Evolutionary conservation across 805 yeast species (phyloP).

Genomic region (Cyberlindnera euphorbiiphila): DNA sequence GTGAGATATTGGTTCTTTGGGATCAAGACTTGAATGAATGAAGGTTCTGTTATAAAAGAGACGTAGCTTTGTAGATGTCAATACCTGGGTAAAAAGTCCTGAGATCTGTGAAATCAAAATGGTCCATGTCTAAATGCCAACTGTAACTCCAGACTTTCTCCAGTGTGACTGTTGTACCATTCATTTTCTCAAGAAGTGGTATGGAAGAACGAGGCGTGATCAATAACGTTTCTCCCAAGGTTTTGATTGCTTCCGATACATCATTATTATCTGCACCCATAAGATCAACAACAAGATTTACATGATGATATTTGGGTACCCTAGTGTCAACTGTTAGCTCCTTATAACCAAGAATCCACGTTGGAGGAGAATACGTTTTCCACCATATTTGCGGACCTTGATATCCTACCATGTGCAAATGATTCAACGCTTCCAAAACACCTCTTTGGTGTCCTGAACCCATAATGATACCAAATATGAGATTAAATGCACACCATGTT

Average conservation of each 20-base stretch:
- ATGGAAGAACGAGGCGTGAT: conserved; percentile 27
- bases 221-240: conserved; percentile 15
- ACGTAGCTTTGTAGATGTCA: conserved; percentile 43
- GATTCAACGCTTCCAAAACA: conserved; percentile 59
- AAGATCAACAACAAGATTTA: conserved; percentile 36
- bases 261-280: conserved; percentile 40
- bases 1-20: too few species aligned
- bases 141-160: conserved; percentile 34
- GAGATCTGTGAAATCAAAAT: conserved; percentile 49
- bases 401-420: conserved; percentile 29
- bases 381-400: conserved; percentile 67
- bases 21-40: too few species aligned
- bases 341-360: conserved; percentile 58
- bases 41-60: conserved; percentile 8
- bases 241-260: conserved; percentile 24
- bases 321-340: conserved; percentile 18
- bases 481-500: conserved; percentile 64
- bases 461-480: conserved; percentile 55
- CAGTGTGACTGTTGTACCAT: conserved; percentile 12
- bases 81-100: conserved; percentile 59
- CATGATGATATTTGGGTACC: neutral
- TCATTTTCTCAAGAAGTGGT: conserved; percentile 17
- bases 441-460: conserved; percentile 93
- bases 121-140: conserved; percentile 70
- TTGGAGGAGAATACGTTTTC: conserved; percentile 93